A percentile compares a stretch with the other conserved stretches of the same genome.
Evolutionary conservation across 2,329 filamentous ascomycete genomes (phyloP).

Genomic region (Neonectria punicea): DNA sequence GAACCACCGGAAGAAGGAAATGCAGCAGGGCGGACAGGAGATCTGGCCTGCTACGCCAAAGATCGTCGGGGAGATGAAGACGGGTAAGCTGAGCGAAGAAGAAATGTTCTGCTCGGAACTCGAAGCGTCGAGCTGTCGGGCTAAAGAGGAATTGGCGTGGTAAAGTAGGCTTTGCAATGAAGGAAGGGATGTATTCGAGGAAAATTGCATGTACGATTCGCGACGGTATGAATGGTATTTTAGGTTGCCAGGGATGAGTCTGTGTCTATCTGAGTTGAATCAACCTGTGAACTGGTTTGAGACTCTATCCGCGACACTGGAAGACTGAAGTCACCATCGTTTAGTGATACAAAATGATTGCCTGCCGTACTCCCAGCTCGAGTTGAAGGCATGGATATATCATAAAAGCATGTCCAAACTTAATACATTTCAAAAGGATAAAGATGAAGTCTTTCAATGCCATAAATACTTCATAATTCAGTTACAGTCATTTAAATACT

Average conservation of each 20-base stretch:
- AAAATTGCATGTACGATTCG: background rate
- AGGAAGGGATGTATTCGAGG: background rate
- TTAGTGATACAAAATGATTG: too few relatives aligned
- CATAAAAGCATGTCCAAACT: background rate
- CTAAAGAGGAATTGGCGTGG: slow-evolving; percentile 30
- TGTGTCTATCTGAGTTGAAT: background rate
- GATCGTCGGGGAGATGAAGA: slow-evolving; percentile 36
- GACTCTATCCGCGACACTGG: too few relatives aligned
- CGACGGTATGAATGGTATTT: background rate
- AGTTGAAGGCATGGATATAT: too few relatives aligned
- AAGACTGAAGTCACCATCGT: too few relatives aligned
- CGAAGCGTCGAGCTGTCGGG: slow-evolving; percentile 26
- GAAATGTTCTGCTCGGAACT: slow-evolving; percentile 43
- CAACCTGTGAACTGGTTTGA: background rate
- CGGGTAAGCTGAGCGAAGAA: slow-evolving; percentile 39
- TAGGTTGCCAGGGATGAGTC: background rate
- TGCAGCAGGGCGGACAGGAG: slow-evolving; percentile 51
- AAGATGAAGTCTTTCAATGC: background rate
- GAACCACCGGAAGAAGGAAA: slow-evolving; percentile 56
- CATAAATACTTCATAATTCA: background rate
- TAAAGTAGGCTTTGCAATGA: background rate
- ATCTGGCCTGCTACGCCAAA: slow-evolving; percentile 58
- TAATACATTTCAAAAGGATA: background rate
- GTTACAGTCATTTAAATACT: background rate
- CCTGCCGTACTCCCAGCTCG: too few relatives aligned